Percentiles rank a stretch among this genome's conserved stretches.
phyloP scores from a whole-genome alignment of 371 early-diverging fungal genomes.

The Mortierella sp. region DNA sequence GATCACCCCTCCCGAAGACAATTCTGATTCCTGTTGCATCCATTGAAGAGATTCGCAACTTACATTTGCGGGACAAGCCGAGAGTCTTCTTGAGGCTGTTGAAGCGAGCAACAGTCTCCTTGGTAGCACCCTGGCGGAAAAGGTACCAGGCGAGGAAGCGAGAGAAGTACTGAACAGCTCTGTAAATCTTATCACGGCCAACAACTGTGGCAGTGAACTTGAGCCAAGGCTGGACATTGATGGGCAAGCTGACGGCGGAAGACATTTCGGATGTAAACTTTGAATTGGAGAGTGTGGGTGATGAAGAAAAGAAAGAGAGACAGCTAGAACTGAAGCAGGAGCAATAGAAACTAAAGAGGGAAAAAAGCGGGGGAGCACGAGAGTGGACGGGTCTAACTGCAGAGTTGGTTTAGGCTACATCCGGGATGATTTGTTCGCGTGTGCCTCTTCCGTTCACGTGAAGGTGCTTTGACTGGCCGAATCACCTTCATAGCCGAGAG shows the following conservation, averaged over 20 bases:
- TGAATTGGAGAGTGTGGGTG: background rate
- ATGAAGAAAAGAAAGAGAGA: slow-evolving; percentile 6
- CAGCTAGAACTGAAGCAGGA: background rate
- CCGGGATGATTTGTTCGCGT: background rate
- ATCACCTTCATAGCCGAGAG: slow-evolving; percentile 31
- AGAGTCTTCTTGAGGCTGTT: slow-evolving; percentile 66
- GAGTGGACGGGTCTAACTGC: background rate
- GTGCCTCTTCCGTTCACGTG: slow-evolving; percentile 24
- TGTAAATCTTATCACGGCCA: slow-evolving; percentile 85
- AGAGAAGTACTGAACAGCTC: slow-evolving; percentile 83
- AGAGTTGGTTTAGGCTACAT: background rate
- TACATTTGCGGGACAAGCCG: slow-evolving; percentile 74
- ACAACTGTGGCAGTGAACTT: slow-evolving; percentile 67
- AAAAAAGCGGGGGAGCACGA: slow-evolving; percentile 1
- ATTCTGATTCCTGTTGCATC: background rate
- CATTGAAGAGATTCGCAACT: slow-evolving; percentile 3
- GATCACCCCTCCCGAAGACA: background rate
- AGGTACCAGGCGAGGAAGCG: slow-evolving; percentile 75
- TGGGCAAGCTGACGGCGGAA: slow-evolving; percentile 55
- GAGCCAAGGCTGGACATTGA: slow-evolving; percentile 57
- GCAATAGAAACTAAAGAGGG: background rate
- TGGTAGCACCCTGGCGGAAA: slow-evolving; percentile 62
- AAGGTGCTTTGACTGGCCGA: slow-evolving; percentile 11
- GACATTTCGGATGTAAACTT: slow-evolving; percentile 25
- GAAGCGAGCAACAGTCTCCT: slow-evolving; percentile 67